A percentile compares a stretch with the other conserved stretches of the same genome.
These are phyloP conservation scores for Saccharomycopsis microspora DNA, from an alignment of 805 yeast species.

Conservation along the genomic window DNA sequence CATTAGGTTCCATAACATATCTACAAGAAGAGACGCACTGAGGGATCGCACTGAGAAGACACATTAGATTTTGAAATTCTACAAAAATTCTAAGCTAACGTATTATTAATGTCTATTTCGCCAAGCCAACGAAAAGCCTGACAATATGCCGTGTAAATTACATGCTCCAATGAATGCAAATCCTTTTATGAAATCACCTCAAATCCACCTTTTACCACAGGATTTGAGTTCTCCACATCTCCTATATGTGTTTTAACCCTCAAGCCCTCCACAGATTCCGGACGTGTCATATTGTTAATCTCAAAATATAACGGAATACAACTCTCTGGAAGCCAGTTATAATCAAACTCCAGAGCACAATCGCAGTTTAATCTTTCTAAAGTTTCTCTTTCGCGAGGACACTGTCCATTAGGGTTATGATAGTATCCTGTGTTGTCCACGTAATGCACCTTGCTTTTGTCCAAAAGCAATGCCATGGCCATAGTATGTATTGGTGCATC, in stretches of 20 bases:
- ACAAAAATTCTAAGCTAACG: too few species aligned
- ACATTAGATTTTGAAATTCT: too few species aligned
- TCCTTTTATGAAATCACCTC: neutral
- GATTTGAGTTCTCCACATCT: conserved; percentile 10
- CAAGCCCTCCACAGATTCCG: conserved; percentile 19
- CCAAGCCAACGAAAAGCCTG: too few species aligned
- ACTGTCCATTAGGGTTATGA: conserved; percentile 46
- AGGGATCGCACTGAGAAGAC: too few species aligned
- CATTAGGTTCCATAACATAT: too few species aligned
- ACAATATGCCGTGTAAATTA: too few species aligned
- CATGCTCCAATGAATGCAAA: neutral
- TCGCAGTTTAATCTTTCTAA: conserved; percentile 37
- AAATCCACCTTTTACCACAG: conserved; percentile 12
- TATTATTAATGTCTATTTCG: too few species aligned
- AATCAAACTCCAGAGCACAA: conserved; percentile 38
- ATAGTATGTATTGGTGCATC: conserved; percentile 45
- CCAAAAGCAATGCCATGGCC: conserved; percentile 27
- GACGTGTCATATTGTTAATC: conserved; percentile 23
- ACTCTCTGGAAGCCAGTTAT: conserved; percentile 38
- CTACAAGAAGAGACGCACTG: too few species aligned
- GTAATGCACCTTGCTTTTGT: conserved; percentile 22
- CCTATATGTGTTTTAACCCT: conserved; percentile 15
- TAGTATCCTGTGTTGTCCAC: conserved; percentile 42
- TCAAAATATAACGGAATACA: conserved; percentile 37
- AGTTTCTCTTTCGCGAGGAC: conserved; percentile 40